These are phyloP conservation scores for Phoma sp. DNA, from an alignment of 2,329 filamentous ascomycete genomes.

Conservation along the genomic window DNA sequence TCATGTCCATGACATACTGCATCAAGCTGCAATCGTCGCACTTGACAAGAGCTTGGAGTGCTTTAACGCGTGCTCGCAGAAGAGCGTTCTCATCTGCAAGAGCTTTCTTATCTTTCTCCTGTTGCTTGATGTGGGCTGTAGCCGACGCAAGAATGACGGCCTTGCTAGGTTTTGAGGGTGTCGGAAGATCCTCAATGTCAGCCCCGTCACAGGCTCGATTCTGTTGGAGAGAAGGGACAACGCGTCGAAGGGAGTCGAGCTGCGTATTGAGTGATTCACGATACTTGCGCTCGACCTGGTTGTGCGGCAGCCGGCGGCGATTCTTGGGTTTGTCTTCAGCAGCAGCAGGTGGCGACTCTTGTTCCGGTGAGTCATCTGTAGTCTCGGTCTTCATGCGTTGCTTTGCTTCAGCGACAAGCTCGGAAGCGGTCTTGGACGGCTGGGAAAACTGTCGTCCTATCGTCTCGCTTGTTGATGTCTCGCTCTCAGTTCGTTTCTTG, in stretches of 20 bases:
- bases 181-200: slow-evolving; percentile 52
- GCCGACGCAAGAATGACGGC: slow-evolving; percentile 55
- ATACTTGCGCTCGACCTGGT: slow-evolving; percentile 55
- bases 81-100: slow-evolving; percentile 48
- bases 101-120: slow-evolving; percentile 51
- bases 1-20: slow-evolving; percentile 52
- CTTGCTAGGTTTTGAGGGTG: slow-evolving; percentile 52
- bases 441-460: slow-evolving; percentile 36
- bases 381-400: slow-evolving; percentile 43
- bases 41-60: slow-evolving; percentile 53
- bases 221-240: slow-evolving; percentile 51
- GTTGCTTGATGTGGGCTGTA: slow-evolving; percentile 54
- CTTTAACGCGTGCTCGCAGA: slow-evolving; percentile 49
- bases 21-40: slow-evolving; percentile 55
- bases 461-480: slow-evolving; percentile 35
- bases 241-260: slow-evolving; percentile 50
- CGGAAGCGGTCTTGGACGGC: slow-evolving; percentile 24
- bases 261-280: slow-evolving; percentile 55
- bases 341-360: slow-evolving; percentile 29
- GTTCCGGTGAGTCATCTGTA: slow-evolving; percentile 33
- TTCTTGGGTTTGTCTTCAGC: slow-evolving; percentile 42
- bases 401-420: slow-evolving; percentile 24
- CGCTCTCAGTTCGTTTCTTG: slow-evolving; percentile 47
- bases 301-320: slow-evolving; percentile 49
- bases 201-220: slow-evolving; percentile 45